Conservation (phyloP, 345 rosid genomes). For the Limnanthes douglasii region DNA sequence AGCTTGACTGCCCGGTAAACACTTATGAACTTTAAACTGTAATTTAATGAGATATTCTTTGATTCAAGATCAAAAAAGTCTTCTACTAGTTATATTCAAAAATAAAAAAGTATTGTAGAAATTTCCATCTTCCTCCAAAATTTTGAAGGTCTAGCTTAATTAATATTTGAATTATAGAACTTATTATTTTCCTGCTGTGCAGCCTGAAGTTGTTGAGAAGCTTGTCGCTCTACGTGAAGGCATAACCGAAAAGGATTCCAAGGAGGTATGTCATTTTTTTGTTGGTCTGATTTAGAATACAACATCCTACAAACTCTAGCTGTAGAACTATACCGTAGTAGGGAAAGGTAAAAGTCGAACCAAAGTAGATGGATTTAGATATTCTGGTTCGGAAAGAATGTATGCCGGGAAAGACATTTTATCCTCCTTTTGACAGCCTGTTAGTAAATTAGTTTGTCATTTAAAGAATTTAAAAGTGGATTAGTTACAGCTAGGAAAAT, state of each 20-base stretch:
- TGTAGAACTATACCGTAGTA: too few species aligned
- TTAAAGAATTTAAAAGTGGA: too few species aligned
- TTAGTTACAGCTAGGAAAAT: too few species aligned
- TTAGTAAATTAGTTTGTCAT: too few species aligned
- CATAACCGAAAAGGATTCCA: slow-evolving; percentile 89
- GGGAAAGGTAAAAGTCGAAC: too few species aligned
- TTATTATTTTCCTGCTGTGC: slow-evolving; percentile 9
- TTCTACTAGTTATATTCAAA: not conserved
- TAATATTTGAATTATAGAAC: not conserved
- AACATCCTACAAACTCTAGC: too few species aligned
- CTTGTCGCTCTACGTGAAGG: slow-evolving; percentile 93
- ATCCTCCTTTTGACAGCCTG: too few species aligned
- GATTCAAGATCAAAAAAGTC: not conserved
- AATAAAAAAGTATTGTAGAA: not conserved
- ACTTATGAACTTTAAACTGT: not conserved
- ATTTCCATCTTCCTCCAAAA: too few species aligned
- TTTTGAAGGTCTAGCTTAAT: slow-evolving; percentile 4
- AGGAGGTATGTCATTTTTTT: slow-evolving; percentile 86
- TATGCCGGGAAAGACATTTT: too few species aligned
- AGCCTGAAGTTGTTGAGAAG: slow-evolving; percentile 98
- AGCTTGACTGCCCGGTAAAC: slow-evolving; percentile 92
- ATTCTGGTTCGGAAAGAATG: too few species aligned
- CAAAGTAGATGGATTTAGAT: too few species aligned
- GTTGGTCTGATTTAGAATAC: too few species aligned
- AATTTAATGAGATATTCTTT: slow-evolving; percentile 7